Conservation (phyloP, 139 green algal species). For the Picochlorum sp. region DNA sequence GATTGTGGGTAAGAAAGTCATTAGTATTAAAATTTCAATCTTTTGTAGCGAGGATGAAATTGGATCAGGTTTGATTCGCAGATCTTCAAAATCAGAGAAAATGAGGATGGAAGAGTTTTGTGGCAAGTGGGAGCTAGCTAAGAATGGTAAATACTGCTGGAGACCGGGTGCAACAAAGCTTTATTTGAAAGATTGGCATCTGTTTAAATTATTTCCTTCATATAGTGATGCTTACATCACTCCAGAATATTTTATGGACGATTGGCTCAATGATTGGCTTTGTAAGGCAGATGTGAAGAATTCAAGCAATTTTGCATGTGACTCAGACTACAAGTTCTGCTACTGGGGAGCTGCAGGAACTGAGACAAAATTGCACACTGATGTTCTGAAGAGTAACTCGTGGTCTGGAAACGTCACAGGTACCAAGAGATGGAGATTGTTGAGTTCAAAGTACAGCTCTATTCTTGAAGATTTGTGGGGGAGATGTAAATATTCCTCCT, state of each 20-base stretch:
- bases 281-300: constrained; percentile 22
- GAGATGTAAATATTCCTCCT: neutral
- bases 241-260: constrained; percentile 58
- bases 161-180: neutral
- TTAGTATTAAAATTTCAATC: too few species aligned
- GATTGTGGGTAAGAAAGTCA: constrained; percentile 3
- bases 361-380: constrained; percentile 69
- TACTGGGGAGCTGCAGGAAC: constrained; percentile 69
- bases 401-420: constrained; percentile 73
- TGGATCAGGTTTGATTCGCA: too few species aligned
- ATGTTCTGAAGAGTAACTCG: constrained; percentile 73
- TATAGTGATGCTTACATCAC: constrained; percentile 40
- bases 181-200: constrained; percentile 90
- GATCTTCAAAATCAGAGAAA: too few species aligned
- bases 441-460: constrained; percentile 47
- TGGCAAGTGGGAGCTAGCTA: constrained; percentile 28
- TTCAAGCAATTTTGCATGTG: neutral
- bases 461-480: constrained; percentile 29
- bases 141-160: neutral
- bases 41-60: too few species aligned
- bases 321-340: constrained; percentile 67
- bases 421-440: constrained; percentile 61
- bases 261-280: constrained; percentile 85
- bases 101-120: constrained; percentile 30
- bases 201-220: constrained; percentile 18